Evolutionary conservation across 129 eudicot species (phyloP), one percentile per base, ranked within the genome.

Genomic region (Flaveria trinervia): DNA sequence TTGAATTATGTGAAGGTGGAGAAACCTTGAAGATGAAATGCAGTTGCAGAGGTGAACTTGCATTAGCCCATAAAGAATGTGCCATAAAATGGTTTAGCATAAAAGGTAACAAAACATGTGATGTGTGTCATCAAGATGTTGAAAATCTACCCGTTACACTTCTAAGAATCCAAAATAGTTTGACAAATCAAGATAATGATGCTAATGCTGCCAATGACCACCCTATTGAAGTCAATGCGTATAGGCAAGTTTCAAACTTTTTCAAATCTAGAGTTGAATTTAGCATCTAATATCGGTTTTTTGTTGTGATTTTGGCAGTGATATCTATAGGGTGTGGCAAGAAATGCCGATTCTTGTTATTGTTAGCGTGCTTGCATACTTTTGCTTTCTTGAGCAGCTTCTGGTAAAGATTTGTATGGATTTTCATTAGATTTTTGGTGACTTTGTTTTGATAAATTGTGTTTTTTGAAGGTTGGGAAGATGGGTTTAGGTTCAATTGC

Each of bases 1-100:
- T 90, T 12, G 98, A 94, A 79, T 84, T 94, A 69, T 84, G 93
- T n/a, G 97, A 91, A 91, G 98, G 87, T 39, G 93, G 97, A 65
- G 98, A 91, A 77, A 89, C 98, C 17, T 85, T 94, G 10, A 94
- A 91, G 82, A 73, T 94, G 93, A 96, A 94, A 84, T 94, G 98
- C 70, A 94, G 98, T 79, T 94, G 98, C 88, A 94, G 87, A 87
- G 98, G 98, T 43, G 98, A 91, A 86, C 98, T 94, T 78, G 98
- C 98, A 52, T 92, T 94, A 79, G 96, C 98, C 68, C 98, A 94
- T 81, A 68, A 89, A 75, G 98, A 87, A 72, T 94, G 98, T 81
- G 97, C 98, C 0, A 78, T 94, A 25, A 94, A 91, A 82, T 94
- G 98, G 98, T 94, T 94, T 84, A 91, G 90, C 75, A 94, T 94